These are phyloP conservation scores for Sporothrix mexicana DNA, from an alignment of 2,329 filamentous ascomycete genomes.

Conservation along the genomic window DNA sequence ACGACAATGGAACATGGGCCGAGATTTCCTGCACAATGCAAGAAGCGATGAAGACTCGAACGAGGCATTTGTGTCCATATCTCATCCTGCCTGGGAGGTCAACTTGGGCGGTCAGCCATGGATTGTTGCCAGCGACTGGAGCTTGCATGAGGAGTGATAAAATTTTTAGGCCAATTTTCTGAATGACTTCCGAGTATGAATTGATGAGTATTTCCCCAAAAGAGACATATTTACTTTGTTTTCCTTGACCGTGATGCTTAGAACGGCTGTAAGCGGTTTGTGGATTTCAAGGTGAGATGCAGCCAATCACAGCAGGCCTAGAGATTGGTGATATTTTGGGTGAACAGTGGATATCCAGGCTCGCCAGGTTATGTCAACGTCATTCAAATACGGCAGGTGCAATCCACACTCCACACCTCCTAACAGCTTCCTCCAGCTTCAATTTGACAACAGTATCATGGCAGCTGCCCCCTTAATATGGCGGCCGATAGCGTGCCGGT, in stretches of 20 bases:
- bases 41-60: conserved; percentile 33
- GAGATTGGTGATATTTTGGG: not conserved
- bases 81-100: conserved; percentile 39
- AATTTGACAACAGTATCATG: not conserved
- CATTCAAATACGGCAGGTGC: not conserved
- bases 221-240: too few relatives aligned
- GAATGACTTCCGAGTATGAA: not conserved
- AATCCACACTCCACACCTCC: not conserved
- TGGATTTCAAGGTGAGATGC: not conserved
- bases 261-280: conserved; percentile 4
- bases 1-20: conserved; percentile 30
- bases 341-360: not conserved
- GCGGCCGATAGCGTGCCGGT: not conserved
- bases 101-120: conserved; percentile 37
- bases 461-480: not conserved
- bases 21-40: not conserved
- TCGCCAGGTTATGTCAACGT: not conserved
- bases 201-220: too few relatives aligned
- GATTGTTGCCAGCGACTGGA: conserved; percentile 41
- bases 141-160: conserved; percentile 3
- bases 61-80: conserved; percentile 42
- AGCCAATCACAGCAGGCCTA: not conserved
- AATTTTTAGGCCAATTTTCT: not conserved
- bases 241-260: not conserved
- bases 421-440: not conserved